Base-by-base conservation (phyloP, 2,329 filamentous ascomycete species). In the Neonectria ditissima region DNA sequence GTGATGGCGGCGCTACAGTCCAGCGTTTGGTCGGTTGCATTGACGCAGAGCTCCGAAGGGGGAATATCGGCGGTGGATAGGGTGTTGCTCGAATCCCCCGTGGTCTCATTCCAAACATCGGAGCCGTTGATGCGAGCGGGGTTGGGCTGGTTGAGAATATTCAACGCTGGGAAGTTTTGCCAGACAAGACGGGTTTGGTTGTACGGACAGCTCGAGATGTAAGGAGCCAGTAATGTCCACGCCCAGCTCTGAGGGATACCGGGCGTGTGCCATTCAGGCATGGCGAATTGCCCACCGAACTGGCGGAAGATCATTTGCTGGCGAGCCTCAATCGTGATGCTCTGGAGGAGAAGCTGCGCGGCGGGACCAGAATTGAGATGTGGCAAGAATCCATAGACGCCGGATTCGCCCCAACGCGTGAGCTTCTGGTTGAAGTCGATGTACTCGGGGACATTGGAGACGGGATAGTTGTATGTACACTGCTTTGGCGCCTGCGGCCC, bases 261-360 rank as follows among this genome's bases (percentile, higher is more conserved):
- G 6, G 88, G 84, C 72, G 92, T 89, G 75, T 95, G 94, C 91
- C 91, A 96, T 10, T 91, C 90, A 0, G 92, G 91, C 90, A 93
- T 92, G 22, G 93, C 91, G 78, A 92, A 92, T 7, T 93, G 85
- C 16, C 92, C 93, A 34, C 88, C 84, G 76, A 96, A 93, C 75
- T 96, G 92, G 20, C 93, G 89, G 84, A 96, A 96, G 69, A 92
- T 89, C 82, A 94, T 84, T 80, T 97, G 91, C 80, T 97, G 93
- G 0, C 92, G 89, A 0, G 92, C 91, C 76, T 96, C 92, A 11
- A 89, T 90, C 4, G 91, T 87, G 73, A 96, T 92, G 20, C 90
- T 91, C 78, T 94, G 91, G 2, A 92, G 82, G 2, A 97, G 83
- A 16, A 96, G 80, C 74, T 90, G 89, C 0, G 87, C 92, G 13